phyloP scores from a whole-genome alignment of 192 early-diverging fungal genomes.

The Thamnidium elegans region DNA sequence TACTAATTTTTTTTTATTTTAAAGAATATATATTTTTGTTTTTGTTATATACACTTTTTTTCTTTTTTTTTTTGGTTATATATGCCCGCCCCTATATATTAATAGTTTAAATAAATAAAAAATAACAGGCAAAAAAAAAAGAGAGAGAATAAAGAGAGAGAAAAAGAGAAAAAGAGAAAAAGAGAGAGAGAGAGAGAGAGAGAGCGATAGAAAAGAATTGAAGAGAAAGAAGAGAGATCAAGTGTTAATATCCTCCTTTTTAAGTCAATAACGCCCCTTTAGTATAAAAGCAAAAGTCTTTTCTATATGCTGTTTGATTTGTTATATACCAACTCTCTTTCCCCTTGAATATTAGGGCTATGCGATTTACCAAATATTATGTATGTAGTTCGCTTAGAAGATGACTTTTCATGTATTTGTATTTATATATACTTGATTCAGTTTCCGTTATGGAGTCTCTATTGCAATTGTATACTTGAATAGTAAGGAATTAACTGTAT shows the following conservation, averaged over 20 bases:
- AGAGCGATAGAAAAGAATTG: background rate
- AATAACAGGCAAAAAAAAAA: slow-evolving; percentile 4
- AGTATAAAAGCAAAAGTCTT: slow-evolving; percentile 6
- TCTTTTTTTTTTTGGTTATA: too few relatives aligned
- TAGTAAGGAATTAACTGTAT: too few relatives aligned
- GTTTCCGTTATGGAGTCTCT: too few relatives aligned
- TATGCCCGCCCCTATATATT: too few relatives aligned
- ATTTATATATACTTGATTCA: too few relatives aligned
- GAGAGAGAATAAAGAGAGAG: background rate
- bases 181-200: slow-evolving; percentile 8
- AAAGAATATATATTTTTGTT: background rate
- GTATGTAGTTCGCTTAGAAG: too few relatives aligned
- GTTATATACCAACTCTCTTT: too few relatives aligned
- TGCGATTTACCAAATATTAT: too few relatives aligned
- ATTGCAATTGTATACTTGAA: too few relatives aligned
- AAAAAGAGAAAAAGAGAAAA: background rate
- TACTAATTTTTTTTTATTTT: slow-evolving; percentile 1
- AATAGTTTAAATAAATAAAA: background rate
- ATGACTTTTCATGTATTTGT: too few relatives aligned
- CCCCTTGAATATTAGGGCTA: too few relatives aligned
- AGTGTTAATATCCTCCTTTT: slow-evolving; percentile 12
- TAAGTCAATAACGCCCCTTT: slow-evolving; percentile 2
- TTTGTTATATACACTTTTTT: background rate
- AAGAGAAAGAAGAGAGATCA: too few relatives aligned
- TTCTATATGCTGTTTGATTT: background rate